Evolutionary conservation across 2,329 filamentous ascomycete genomes (phyloP), one percentile per base, ranked within the genome.

Genomic region (Venturia aucupariae): DNA sequence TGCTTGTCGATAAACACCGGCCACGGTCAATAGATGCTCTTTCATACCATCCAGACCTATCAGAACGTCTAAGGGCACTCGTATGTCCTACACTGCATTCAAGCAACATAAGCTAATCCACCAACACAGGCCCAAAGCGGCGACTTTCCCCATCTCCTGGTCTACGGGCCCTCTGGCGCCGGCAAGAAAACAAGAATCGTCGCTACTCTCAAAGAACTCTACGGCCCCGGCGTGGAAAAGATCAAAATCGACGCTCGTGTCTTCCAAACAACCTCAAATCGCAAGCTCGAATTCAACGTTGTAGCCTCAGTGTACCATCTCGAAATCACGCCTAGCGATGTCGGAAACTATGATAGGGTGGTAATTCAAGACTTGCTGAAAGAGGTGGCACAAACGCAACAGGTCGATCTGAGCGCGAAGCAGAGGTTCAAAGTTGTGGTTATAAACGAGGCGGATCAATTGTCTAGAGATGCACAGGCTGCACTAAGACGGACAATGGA

Each of bases 241-340:
- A 99, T 99, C 82, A 97, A 97, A 80, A 97, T 99, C 77, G 94
- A 99, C 74, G 90, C 92, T 15, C 90, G 94, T 68, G 89, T 97
- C 66, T 99, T 99, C 80, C 92, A 96, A 77, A 97, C 94, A 0
- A 92, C 86, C 27, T 89, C 88, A 73, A 97, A 96, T 76, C 91
- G 94, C 74, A 99, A 99, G 78, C 88, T 99, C 71, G 94, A 99
- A 78, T 99, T 99, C 84, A 99, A 97, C 79, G 96, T 99, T 68
- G 94, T 99, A 64, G 87, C 92, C 55, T 97, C 93, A 0, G 87
- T 97, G 68, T 99, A 99, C 78, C 94, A 99, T 76, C 87, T 99
- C 70, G 94, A 99, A 76, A 99, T 99, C 73, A 99, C 94, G 8
- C 94, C 94, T 0, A 95, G 91, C 0, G 94, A 99, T 70, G 94